Percentiles rank a stretch among this genome's conserved stretches.
Conservation (phyloP, 1,284 basidiomycete genomes). For the Cryptococcus amylolentus region DNA sequence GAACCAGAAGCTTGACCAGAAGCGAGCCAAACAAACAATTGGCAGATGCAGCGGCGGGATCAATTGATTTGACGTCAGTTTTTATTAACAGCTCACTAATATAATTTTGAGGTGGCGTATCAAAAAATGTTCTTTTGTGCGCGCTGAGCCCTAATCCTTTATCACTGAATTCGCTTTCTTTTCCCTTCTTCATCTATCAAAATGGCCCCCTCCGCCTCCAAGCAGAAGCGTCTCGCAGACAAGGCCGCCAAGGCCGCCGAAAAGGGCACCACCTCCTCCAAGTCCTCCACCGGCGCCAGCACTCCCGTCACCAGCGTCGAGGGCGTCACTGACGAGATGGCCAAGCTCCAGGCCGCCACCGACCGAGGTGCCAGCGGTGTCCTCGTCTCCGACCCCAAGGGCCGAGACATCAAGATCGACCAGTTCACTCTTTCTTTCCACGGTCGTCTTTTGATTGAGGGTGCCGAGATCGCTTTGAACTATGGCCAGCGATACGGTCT, state of each 20-base stretch:
- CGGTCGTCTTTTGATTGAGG: slow-evolving; percentile 87
- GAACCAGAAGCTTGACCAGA: not conserved
- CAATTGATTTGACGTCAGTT: slow-evolving; percentile 24
- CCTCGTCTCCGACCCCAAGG: slow-evolving; percentile 84
- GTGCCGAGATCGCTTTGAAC: slow-evolving; percentile 85
- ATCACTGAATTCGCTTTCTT: not conserved
- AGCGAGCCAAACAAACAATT: not conserved
- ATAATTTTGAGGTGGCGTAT: not conserved
- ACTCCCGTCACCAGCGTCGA: slow-evolving; percentile 76
- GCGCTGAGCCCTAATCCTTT: not conserved
- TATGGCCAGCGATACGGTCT: slow-evolving; percentile 94
- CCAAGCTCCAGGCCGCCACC: slow-evolving; percentile 78
- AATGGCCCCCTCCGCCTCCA: slow-evolving; percentile 51
- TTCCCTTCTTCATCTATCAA: slow-evolving; percentile 11
- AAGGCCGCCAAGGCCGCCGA: slow-evolving; percentile 68
- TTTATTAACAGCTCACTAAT: not conserved
- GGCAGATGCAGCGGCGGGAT: slow-evolving; percentile 7
- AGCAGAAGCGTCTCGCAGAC: slow-evolving; percentile 74
- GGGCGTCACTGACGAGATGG: slow-evolving; percentile 70
- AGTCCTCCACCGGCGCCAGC: slow-evolving; percentile 60
- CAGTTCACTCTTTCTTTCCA: slow-evolving; percentile 96
- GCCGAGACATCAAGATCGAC: slow-evolving; percentile 96
- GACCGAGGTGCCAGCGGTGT: slow-evolving; percentile 83
- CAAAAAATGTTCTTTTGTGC: slow-evolving; percentile 2
- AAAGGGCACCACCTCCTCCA: slow-evolving; percentile 54